Conservation (phyloP, 2,329 filamentous ascomycete species). For the Lachnellula suecica region DNA sequence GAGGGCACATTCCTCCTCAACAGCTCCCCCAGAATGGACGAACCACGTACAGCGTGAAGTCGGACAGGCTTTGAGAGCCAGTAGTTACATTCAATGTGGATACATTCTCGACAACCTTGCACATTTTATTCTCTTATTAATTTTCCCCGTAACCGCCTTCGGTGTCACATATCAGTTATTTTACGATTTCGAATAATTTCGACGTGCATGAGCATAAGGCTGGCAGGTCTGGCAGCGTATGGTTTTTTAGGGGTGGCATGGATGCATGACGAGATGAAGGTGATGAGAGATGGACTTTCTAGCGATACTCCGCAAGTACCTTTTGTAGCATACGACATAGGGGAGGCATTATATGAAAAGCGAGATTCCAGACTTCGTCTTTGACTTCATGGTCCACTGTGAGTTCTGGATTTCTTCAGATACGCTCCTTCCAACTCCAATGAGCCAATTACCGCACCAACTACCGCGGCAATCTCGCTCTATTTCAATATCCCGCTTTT, state of each 20-base stretch:
- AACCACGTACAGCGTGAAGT: constrained; percentile 23
- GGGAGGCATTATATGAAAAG: not conserved
- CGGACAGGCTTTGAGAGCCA: not conserved
- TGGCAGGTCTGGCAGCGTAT: constrained; percentile 15
- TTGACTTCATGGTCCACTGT: not conserved
- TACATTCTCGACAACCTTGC: constrained; percentile 10
- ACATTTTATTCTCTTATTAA: constrained; percentile 18
- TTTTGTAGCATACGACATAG: constrained; percentile 18
- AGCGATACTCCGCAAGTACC: constrained; percentile 7
- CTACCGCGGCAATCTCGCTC: not conserved
- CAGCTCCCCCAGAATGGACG: not conserved
- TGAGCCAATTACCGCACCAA: not conserved
- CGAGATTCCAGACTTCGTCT: not conserved
- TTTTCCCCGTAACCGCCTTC: constrained; percentile 10
- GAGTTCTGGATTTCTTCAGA: too few species aligned
- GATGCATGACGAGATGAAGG: constrained; percentile 11
- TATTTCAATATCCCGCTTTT: too few species aligned
- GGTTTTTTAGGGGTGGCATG: constrained; percentile 1
- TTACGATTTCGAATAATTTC: constrained; percentile 12
- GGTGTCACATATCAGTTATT: constrained; percentile 7
- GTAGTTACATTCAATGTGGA: constrained; percentile 9
- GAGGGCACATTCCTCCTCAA: not conserved
- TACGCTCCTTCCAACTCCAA: too few species aligned
- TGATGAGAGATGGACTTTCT: constrained; percentile 12
- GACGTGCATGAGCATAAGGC: constrained; percentile 12